These are phyloP conservation scores for Trichocladium antarcticum DNA, from an alignment of 495 filamentous ascomycete species.

Conservation along the genomic window DNA sequence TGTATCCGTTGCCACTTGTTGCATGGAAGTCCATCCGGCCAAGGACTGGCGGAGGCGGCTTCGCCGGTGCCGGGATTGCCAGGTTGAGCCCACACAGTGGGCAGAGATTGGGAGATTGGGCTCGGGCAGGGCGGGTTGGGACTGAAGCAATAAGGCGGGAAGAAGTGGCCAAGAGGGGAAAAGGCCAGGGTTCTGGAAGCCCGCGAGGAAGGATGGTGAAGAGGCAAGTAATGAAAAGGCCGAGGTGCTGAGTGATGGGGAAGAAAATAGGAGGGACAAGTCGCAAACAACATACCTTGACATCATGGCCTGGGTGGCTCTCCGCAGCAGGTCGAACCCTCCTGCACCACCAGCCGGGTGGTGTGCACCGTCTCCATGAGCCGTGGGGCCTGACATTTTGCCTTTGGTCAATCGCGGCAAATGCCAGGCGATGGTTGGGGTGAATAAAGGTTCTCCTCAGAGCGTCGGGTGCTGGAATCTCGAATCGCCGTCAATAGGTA, in stretches of 20 bases:
- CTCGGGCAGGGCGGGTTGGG: conserved; percentile 11
- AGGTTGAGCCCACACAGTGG: background rate
- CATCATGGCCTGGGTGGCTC: conserved; percentile 49
- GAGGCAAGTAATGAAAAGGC: background rate
- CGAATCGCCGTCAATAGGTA: background rate
- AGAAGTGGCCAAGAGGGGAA: too few relatives aligned
- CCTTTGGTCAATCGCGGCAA: conserved; percentile 12
- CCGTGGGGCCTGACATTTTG: conserved; percentile 26
- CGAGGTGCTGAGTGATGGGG: too few relatives aligned
- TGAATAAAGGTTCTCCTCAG: conserved; percentile 7
- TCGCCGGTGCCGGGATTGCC: background rate
- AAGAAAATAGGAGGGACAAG: background rate
- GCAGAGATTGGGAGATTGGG: background rate
- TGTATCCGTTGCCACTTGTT: background rate
- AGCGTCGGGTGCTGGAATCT: background rate
- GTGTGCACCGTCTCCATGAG: conserved; percentile 10
- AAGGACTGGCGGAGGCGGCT: background rate
- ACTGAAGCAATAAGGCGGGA: conserved; percentile 8
- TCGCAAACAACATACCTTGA: conserved; percentile 40
- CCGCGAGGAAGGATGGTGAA: too few relatives aligned
- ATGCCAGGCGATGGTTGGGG: conserved; percentile 12
- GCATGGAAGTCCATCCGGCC: background rate
- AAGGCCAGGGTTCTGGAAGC: too few relatives aligned
- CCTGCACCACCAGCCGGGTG: conserved; percentile 20
- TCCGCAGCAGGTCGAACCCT: conserved; percentile 41